phyloP scores from a whole-genome alignment of 352 stramenopile species.

The Pythium phragmiticola region DNA sequence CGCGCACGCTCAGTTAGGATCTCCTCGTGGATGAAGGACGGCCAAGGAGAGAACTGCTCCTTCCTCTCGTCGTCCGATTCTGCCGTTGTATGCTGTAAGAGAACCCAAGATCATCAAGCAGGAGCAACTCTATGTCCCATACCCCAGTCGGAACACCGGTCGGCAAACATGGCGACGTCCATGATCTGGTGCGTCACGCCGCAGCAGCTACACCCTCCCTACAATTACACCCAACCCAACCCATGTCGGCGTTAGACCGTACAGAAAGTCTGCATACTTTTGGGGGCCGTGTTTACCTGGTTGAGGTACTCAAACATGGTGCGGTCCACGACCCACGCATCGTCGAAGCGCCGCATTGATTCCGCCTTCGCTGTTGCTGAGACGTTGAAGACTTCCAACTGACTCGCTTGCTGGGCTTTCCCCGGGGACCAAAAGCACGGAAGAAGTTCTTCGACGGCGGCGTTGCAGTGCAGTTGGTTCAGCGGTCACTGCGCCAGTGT shows the following conservation, averaged over 20 bases:
- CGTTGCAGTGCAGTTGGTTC: not conserved
- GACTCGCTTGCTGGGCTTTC: not conserved
- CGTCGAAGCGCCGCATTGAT: slow-evolving; percentile 68
- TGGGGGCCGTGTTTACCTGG: slow-evolving; percentile 34
- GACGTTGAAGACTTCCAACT: slow-evolving; percentile 20
- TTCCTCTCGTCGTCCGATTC: slow-evolving; percentile 92
- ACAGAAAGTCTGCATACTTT: not conserved
- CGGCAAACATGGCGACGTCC: slow-evolving; percentile 80
- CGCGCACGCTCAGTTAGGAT: slow-evolving; percentile 90
- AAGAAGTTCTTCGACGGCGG: not conserved
- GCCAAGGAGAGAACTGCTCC: slow-evolving; percentile 86
- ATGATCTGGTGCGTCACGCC: slow-evolving; percentile 87
- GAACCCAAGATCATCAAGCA: not conserved
- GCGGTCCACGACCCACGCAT: slow-evolving; percentile 90
- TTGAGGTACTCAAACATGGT: slow-evolving; percentile 95
- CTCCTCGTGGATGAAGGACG: slow-evolving; percentile 89
- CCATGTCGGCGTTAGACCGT: not conserved
- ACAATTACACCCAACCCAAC: not conserved
- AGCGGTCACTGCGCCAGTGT: not conserved
- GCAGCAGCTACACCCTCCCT: slow-evolving; percentile 91
- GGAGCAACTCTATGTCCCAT: not conserved
- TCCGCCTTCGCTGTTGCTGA: slow-evolving; percentile 3
- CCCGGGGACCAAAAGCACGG: not conserved
- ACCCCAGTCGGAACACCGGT: slow-evolving; percentile 90
- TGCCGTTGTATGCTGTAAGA: slow-evolving; percentile 22